Evolutionary conservation across 2,329 filamentous ascomycete species (phyloP).

Genomic region (Aspergillus sp.): DNA sequence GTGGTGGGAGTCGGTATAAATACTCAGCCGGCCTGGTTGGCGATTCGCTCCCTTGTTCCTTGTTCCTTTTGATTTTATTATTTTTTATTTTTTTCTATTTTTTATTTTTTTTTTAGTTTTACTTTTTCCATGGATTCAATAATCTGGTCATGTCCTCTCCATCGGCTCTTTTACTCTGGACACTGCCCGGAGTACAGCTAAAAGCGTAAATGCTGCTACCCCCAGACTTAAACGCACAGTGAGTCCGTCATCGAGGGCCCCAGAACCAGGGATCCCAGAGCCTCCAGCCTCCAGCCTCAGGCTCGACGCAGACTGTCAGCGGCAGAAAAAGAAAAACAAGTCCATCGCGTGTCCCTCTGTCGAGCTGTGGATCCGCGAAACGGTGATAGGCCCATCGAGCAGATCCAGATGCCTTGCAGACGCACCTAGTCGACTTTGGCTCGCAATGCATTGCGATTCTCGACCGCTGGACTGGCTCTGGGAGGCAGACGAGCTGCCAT

Average conservation of each 20-base stretch:
- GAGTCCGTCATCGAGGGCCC: background rate
- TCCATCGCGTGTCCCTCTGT: conserved; percentile 20
- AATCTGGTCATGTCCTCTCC: background rate
- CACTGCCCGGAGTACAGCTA: background rate
- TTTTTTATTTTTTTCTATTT: conserved; percentile 2
- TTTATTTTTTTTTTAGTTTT: background rate
- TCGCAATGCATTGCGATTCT: background rate
- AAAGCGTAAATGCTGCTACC: background rate
- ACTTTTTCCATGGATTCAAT: background rate
- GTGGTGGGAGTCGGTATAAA: conserved; percentile 4
- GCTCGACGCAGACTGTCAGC: background rate
- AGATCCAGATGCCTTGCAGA: conserved; percentile 15
- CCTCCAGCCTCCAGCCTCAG: background rate
- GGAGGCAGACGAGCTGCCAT: background rate
- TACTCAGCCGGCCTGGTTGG: background rate
- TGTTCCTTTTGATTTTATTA: background rate
- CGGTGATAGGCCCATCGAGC: conserved; percentile 11
- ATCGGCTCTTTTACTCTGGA: too few relatives aligned
- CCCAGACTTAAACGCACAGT: too few relatives aligned
- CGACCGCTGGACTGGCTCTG: background rate
- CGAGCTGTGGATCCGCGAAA: conserved; percentile 19
- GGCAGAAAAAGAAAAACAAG: conserved; percentile 14
- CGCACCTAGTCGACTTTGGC: background rate
- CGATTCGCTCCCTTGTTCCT: conserved; percentile 1
- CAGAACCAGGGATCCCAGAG: background rate